phyloP scores from a whole-genome alignment of 108 stramenopile genomes.

The Nitzschia sp. region DNA sequence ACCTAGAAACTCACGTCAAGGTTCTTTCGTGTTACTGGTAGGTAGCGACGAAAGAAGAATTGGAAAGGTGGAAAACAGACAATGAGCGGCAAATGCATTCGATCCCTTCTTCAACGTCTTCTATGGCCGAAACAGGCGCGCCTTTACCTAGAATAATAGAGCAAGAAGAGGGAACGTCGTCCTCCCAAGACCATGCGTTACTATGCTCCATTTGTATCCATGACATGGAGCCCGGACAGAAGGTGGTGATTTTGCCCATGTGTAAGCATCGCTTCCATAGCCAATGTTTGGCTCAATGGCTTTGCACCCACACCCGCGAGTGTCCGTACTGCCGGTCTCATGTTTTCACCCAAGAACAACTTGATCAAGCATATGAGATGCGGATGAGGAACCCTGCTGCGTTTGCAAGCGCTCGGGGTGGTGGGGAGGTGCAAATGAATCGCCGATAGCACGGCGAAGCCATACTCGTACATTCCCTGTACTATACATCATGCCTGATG shows the following conservation, averaged over 20 bases:
- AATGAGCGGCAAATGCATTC: too few species aligned
- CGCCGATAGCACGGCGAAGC: too few species aligned
- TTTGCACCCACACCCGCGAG: slow-evolving; percentile 16
- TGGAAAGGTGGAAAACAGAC: background rate
- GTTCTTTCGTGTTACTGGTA: background rate
- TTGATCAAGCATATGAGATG: slow-evolving; percentile 13
- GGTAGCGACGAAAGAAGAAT: background rate
- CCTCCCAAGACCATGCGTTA: background rate
- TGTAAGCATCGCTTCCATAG: slow-evolving; percentile 51
- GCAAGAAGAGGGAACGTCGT: too few species aligned
- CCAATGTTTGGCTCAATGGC: slow-evolving; percentile 45
- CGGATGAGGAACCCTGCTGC: background rate
- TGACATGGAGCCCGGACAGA: slow-evolving; percentile 7
- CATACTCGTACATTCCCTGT: too few species aligned
- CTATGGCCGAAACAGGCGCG: too few species aligned
- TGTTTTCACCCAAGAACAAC: slow-evolving; percentile 20
- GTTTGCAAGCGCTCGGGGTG: too few species aligned
- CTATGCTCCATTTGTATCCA: slow-evolving; percentile 32
- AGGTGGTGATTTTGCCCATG: background rate
- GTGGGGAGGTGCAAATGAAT: too few species aligned
- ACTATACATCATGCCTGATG: too few species aligned
- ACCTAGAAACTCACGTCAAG: background rate
- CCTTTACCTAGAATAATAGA: too few species aligned
- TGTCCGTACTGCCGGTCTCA: slow-evolving; percentile 27
- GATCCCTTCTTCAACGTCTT: too few species aligned